These are phyloP conservation scores for Pseudocercospora crystallina DNA, from an alignment of 2,329 filamentous ascomycete genomes.

Conservation along the genomic window DNA sequence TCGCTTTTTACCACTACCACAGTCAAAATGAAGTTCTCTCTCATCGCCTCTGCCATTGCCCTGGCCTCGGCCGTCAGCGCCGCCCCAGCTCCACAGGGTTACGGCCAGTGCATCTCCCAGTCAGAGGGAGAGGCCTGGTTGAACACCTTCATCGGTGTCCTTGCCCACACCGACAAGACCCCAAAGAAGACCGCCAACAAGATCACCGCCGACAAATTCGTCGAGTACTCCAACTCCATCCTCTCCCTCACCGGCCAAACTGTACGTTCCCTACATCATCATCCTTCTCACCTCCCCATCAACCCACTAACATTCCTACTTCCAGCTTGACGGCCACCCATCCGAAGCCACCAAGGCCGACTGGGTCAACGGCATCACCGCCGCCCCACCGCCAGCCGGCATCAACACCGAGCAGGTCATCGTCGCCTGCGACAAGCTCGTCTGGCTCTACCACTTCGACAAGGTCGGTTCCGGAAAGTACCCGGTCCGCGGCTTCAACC, in stretches of 20 bases:
- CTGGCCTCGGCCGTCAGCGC: conserved; percentile 1
- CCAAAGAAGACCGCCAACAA: conserved; percentile 9
- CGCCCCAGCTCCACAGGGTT: not conserved
- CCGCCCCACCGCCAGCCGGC: conserved; percentile 6
- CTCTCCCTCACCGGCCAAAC: conserved; percentile 11
- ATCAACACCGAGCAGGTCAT: conserved; percentile 14
- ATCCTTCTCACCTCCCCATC: not conserved
- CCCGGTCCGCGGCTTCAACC: conserved; percentile 19
- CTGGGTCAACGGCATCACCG: conserved; percentile 11
- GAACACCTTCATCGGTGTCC: conserved; percentile 10
- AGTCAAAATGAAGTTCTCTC: conserved; percentile 11
- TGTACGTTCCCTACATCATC: not conserved
- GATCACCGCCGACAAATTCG: conserved; percentile 17
- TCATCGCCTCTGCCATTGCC: conserved; percentile 2
- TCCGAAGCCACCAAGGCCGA: conserved; percentile 10
- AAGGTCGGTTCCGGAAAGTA: conserved; percentile 13
- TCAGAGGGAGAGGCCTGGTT: conserved; percentile 15
- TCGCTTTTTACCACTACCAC: no score
- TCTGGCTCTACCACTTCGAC: conserved; percentile 20
- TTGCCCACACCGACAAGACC: conserved; percentile 5
- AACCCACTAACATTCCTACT: not conserved
- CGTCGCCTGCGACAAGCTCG: conserved; percentile 16
- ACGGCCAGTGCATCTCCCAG: conserved; percentile 13
- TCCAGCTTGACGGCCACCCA: conserved; percentile 2
- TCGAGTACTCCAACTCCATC: conserved; percentile 19